Percentiles rank a stretch among this genome's conserved stretches.
Conservation (phyloP, 805 yeast species). For the Yarrowia bubula region DNA sequence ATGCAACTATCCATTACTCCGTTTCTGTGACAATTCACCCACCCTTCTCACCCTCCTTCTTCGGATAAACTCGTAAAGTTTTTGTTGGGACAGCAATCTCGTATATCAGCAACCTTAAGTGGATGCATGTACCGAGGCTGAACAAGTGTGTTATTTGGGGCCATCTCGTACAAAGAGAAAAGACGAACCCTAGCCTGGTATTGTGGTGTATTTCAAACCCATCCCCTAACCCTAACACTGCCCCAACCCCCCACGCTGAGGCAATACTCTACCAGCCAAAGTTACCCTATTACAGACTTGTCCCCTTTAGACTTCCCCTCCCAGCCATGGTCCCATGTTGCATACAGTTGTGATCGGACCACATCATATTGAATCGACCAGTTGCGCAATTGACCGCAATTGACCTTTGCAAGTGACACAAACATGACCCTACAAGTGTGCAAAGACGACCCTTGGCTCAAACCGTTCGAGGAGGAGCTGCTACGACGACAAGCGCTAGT, state of each 20-base stretch:
- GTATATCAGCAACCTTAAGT: conserved; percentile 7
- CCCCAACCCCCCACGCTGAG: background rate
- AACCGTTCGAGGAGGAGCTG: conserved; percentile 69
- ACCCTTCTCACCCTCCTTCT: background rate
- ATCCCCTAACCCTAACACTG: background rate
- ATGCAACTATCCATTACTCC: too few species aligned
- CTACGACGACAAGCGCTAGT: conserved; percentile 66
- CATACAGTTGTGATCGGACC: too few species aligned
- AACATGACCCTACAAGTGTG: conserved; percentile 6
- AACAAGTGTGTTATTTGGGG: too few species aligned
- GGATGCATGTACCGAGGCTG: background rate
- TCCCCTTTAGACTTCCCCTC: conserved; percentile 13
- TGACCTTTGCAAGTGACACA: background rate
- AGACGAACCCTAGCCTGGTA: too few species aligned
- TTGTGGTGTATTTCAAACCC: too few species aligned
- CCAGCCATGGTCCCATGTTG: background rate
- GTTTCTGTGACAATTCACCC: background rate
- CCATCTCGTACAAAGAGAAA: too few species aligned
- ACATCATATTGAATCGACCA: too few species aligned
- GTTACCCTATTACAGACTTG: conserved; percentile 3
- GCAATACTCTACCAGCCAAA: background rate
- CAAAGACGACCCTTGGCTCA: conserved; percentile 72
- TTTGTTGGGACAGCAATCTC: conserved; percentile 21
- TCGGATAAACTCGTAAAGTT: background rate
- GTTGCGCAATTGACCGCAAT: background rate